Evolutionary conservation across 371 early-diverging fungal genomes (phyloP).

Genomic region (Conidiobolus incongruus): DNA sequence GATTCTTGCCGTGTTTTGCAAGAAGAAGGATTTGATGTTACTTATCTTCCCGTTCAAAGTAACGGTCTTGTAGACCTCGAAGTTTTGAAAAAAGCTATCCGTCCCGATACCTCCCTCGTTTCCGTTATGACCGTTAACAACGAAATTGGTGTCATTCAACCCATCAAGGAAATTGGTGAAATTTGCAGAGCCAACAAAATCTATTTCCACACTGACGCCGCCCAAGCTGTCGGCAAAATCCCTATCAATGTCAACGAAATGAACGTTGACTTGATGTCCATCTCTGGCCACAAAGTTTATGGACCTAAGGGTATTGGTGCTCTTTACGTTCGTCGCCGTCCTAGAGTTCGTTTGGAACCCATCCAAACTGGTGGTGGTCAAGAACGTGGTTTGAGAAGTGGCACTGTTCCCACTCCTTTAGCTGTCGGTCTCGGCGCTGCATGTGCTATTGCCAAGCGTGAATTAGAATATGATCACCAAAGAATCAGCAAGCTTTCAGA

Average conservation of each 20-base stretch:
- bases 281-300: constrained; percentile 98
- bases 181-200: constrained; percentile 71
- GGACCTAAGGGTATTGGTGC: constrained; percentile 99
- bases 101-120: constrained; percentile 82
- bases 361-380: constrained; percentile 96
- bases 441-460: constrained; percentile 60
- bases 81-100: constrained; percentile 64
- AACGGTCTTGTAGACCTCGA: constrained; percentile 71
- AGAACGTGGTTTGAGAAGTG: constrained; percentile 95
- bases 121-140: constrained; percentile 99
- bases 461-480: constrained; percentile 77
- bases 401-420: constrained; percentile 93
- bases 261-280: constrained; percentile 94
- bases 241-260: constrained; percentile 87
- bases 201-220: constrained; percentile 98
- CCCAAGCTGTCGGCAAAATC: constrained; percentile 97
- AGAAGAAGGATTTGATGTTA: constrained; percentile 95
- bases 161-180: constrained; percentile 85
- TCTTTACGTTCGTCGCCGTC: constrained; percentile 87
- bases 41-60: constrained; percentile 83
- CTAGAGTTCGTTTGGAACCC: constrained; percentile 88
- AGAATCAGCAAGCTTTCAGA: constrained; percentile 51
- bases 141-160: constrained; percentile 97
- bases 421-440: constrained; percentile 97
- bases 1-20: constrained; percentile 96